A percentile compares a stretch with the other conserved stretches of the same genome.
Evolutionary conservation across 2,329 filamentous ascomycete genomes (phyloP).

Genomic region (Penicillium sp.): DNA sequence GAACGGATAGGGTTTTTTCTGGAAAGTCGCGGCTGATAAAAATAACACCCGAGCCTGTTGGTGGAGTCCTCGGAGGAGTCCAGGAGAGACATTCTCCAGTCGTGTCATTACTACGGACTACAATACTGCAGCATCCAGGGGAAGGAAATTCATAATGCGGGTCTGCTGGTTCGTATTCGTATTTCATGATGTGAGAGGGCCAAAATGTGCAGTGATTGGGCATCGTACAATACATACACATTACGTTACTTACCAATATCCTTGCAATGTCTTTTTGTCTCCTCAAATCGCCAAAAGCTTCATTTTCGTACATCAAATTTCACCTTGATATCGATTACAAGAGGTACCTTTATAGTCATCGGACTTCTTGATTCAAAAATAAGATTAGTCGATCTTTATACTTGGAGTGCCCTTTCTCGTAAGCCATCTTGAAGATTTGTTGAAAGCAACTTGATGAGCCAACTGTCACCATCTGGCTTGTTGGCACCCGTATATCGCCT

Average conservation of each 20-base stretch:
- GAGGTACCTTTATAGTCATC: neutral
- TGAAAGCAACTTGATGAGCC: too few relatives aligned
- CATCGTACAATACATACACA: too few relatives aligned
- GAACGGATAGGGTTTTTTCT: slow-evolving; percentile 11
- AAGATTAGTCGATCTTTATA: neutral
- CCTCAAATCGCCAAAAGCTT: neutral
- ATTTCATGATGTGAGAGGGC: neutral
- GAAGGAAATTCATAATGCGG: slow-evolving; percentile 15
- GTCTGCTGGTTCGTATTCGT: neutral
- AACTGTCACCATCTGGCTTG: too few relatives aligned
- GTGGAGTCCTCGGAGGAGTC: slow-evolving; percentile 18
- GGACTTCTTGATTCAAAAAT: neutral
- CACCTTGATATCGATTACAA: neutral
- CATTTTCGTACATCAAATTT: neutral
- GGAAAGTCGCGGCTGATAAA: slow-evolving; percentile 20
- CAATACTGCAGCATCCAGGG: slow-evolving; percentile 7
- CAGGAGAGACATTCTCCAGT: slow-evolving; percentile 13
- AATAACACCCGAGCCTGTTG: slow-evolving; percentile 17
- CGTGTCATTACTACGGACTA: neutral
- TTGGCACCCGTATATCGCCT: too few relatives aligned
- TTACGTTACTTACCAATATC: neutral
- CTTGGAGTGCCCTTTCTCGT: too few relatives aligned
- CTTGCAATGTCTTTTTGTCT: neutral
- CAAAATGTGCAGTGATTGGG: too few relatives aligned
- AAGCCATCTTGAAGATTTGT: too few relatives aligned